These are phyloP conservation scores for Chlamydomonas incerta DNA, from an alignment of 139 green algal genomes.

Conservation along the genomic window DNA sequence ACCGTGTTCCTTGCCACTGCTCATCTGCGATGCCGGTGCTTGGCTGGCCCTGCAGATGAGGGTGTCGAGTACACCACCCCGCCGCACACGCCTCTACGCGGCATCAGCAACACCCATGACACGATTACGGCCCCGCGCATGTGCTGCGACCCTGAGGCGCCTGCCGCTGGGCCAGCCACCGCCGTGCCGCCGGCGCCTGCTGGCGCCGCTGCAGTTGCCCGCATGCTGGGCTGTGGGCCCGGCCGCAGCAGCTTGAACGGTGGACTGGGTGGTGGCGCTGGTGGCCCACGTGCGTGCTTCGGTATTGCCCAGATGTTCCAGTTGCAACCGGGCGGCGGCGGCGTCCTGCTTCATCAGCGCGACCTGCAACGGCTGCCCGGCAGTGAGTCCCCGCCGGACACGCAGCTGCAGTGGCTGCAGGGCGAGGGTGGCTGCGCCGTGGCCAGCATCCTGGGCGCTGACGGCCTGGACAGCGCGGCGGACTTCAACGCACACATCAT, in stretches of 20 bases:
- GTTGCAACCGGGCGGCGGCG: too few relatives aligned
- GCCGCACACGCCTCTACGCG: slow-evolving; percentile 37
- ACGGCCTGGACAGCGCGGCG: not conserved
- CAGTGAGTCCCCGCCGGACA: too few relatives aligned
- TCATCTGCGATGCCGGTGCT: not conserved
- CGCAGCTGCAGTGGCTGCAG: too few relatives aligned
- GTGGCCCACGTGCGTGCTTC: too few relatives aligned
- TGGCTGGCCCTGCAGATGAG: not conserved
- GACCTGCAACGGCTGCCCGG: too few relatives aligned
- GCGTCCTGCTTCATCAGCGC: too few relatives aligned
- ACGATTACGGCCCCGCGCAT: not conserved
- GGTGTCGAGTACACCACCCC: slow-evolving; percentile 26
- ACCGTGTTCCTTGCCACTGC: too few relatives aligned
- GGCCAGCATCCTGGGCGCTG: not conserved
- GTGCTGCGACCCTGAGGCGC: not conserved
- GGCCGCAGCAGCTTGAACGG: not conserved
- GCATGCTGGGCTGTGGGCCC: not conserved
- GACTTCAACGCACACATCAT: not conserved
- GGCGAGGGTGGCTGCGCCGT: too few relatives aligned
- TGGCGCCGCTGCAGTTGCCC: not conserved
- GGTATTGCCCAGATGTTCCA: too few relatives aligned
- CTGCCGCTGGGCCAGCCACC: not conserved
- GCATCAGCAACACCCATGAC: not conserved
- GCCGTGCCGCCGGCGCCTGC: too few relatives aligned
- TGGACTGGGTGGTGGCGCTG: too few relatives aligned